A percentile compares a stretch with the other conserved stretches of the same genome.
Conservation (phyloP, 2,329 filamentous ascomycete genomes). For the Scleromitrula shiraiana region DNA sequence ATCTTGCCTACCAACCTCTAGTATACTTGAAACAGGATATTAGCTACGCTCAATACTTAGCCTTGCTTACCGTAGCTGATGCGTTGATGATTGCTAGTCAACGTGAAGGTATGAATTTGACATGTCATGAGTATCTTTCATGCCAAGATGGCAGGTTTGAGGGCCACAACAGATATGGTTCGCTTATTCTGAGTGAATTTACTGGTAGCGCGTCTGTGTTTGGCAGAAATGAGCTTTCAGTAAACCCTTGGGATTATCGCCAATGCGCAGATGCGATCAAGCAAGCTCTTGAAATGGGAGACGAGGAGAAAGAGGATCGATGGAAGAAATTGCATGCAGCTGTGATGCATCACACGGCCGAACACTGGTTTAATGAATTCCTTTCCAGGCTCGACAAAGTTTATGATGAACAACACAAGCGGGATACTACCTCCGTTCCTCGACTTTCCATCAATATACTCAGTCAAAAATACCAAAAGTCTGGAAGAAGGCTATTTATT, state of each 20-base stretch:
- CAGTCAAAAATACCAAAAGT: conserved; percentile 54
- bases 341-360: conserved; percentile 74
- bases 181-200: conserved; percentile 89
- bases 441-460: conserved; percentile 66
- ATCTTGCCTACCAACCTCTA: conserved; percentile 82
- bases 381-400: conserved; percentile 62
- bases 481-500: conserved; percentile 70
- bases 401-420: conserved; percentile 76
- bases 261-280: conserved; percentile 82
- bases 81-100: conserved; percentile 91
- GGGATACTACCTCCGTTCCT: conserved; percentile 79
- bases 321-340: conserved; percentile 68
- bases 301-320: conserved; percentile 63
- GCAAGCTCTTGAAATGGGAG: conserved; percentile 70
- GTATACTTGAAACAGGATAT: conserved; percentile 95
- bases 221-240: conserved; percentile 67
- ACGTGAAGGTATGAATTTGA: conserved; percentile 95
- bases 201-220: conserved; percentile 88
- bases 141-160: conserved; percentile 77
- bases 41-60: conserved; percentile 86
- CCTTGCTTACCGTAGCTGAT: conserved; percentile 81
- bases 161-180: conserved; percentile 70
- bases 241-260: conserved; percentile 94
- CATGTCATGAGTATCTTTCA: conserved; percentile 86
- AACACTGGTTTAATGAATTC: conserved; percentile 78